Evolutionary conservation across 2,329 filamentous ascomycete species (phyloP).

Genomic region (Lecanicillium sp.): DNA sequence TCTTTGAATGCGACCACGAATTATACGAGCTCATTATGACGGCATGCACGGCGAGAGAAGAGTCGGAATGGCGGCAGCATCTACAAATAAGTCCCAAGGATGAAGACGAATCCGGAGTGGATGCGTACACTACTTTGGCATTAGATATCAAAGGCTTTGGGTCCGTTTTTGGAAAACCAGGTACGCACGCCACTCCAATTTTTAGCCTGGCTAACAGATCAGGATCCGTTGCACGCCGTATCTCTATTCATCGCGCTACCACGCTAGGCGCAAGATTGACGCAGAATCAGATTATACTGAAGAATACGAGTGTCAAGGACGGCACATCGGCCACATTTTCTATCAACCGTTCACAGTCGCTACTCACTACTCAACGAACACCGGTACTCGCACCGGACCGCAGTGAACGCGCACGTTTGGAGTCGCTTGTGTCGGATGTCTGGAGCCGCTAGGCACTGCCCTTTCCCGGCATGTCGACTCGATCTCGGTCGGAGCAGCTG

Average conservation of each 20-base stretch:
- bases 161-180: constrained; percentile 66
- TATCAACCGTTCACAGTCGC: constrained; percentile 73
- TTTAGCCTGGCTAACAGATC: constrained; percentile 12
- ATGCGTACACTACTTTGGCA: constrained; percentile 52
- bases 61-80: constrained; percentile 70
- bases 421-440: constrained; percentile 66
- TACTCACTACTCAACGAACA: constrained; percentile 62
- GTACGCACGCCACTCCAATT: constrained; percentile 32
- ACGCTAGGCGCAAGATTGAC: constrained; percentile 64
- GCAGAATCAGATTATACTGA: constrained; percentile 73
- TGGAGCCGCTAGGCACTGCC: constrained; percentile 79
- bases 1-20: constrained; percentile 71
- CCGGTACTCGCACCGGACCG: constrained; percentile 68
- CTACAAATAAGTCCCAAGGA: constrained; percentile 49
- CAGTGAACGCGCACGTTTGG: constrained; percentile 70
- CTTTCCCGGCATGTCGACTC: constrained; percentile 70
- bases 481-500: constrained; percentile 61
- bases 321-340: constrained; percentile 38
- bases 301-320: constrained; percentile 59
- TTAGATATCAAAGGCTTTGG: constrained; percentile 70
- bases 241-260: constrained; percentile 74
- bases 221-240: constrained; percentile 58
- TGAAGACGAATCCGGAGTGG: constrained; percentile 38
- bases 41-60: constrained; percentile 76
- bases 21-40: constrained; percentile 82